These are phyloP conservation scores for Piloderma croceum DNA, from an alignment of 768 basidiomycete species.

Conservation along the genomic window DNA sequence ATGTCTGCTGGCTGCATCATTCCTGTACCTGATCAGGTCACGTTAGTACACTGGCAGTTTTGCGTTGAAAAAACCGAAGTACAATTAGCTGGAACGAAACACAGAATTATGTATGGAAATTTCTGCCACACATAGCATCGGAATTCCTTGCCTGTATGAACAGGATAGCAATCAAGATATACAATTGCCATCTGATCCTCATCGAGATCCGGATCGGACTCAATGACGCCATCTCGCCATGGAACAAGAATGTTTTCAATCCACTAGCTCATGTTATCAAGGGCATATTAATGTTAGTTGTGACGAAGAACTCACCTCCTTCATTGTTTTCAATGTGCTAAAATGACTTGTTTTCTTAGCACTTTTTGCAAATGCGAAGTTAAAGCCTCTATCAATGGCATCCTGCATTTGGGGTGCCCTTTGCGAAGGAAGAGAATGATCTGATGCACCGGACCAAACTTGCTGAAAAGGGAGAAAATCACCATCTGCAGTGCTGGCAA, in stretches of 20 bases:
- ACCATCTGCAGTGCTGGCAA: conserved; percentile 19
- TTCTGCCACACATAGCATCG: conserved; percentile 9
- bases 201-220: conserved; percentile 4
- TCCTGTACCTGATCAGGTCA: conserved; percentile 2
- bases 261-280: conserved; percentile 3
- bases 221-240: conserved; percentile 9
- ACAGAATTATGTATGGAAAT: conserved; percentile 16
- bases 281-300: neutral
- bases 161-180: conserved; percentile 23
- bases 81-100: conserved; percentile 24
- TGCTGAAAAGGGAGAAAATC: conserved; percentile 28
- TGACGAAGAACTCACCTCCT: conserved; percentile 8
- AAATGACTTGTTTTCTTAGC: conserved; percentile 18
- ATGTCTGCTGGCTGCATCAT: conserved; percentile 26
- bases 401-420: conserved; percentile 8
- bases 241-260: conserved; percentile 12
- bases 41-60: conserved; percentile 10
- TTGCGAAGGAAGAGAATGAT: conserved; percentile 12
- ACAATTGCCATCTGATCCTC: conserved; percentile 17
- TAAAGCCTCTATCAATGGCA: conserved; percentile 12
- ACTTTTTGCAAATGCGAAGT: conserved; percentile 19
- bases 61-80: conserved; percentile 14
- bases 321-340: conserved; percentile 24
- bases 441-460: conserved; percentile 19
- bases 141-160: conserved; percentile 23